Conservation (phyloP, 2,329 filamentous ascomycete genomes). For the Acrocalymma vagum region DNA sequence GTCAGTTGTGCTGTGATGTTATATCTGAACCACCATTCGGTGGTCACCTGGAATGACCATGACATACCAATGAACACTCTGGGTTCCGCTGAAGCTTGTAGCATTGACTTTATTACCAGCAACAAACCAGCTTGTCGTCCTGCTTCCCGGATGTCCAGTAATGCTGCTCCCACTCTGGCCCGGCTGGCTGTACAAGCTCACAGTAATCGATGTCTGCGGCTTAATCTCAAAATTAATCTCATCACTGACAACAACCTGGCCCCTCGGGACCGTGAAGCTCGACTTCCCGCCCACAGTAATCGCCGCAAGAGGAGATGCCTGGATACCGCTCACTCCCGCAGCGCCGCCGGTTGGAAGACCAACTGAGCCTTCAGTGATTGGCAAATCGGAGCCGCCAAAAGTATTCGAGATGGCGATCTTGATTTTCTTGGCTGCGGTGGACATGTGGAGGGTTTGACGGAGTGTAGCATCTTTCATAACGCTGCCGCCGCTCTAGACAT, state of each 20-base stretch:
- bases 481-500: constrained; percentile 26
- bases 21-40: too few species aligned
- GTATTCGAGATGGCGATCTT: constrained; percentile 70
- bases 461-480: constrained; percentile 68
- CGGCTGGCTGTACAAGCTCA: constrained; percentile 64
- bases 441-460: constrained; percentile 69
- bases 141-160: constrained; percentile 70
- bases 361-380: constrained; percentile 65
- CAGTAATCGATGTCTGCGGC: constrained; percentile 60
- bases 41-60: background rate
- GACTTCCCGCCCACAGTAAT: constrained; percentile 66
- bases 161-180: constrained; percentile 65
- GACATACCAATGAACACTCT: constrained; percentile 50
- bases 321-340: constrained; percentile 61
- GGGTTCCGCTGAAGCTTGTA: constrained; percentile 54
- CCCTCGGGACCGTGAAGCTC: constrained; percentile 61
- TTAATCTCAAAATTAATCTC: constrained; percentile 62
- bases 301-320: constrained; percentile 57
- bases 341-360: constrained; percentile 61
- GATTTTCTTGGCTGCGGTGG: constrained; percentile 62
- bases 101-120: constrained; percentile 62
- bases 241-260: constrained; percentile 66
- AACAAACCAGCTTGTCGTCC: constrained; percentile 68
- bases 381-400: constrained; percentile 66
- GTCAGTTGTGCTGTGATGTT: background rate